A percentile compares a stretch with the other conserved stretches of the same genome.
These are phyloP conservation scores for Alternaria gansuensis DNA, from an alignment of 2,329 filamentous ascomycete species.

Conservation along the genomic window DNA sequence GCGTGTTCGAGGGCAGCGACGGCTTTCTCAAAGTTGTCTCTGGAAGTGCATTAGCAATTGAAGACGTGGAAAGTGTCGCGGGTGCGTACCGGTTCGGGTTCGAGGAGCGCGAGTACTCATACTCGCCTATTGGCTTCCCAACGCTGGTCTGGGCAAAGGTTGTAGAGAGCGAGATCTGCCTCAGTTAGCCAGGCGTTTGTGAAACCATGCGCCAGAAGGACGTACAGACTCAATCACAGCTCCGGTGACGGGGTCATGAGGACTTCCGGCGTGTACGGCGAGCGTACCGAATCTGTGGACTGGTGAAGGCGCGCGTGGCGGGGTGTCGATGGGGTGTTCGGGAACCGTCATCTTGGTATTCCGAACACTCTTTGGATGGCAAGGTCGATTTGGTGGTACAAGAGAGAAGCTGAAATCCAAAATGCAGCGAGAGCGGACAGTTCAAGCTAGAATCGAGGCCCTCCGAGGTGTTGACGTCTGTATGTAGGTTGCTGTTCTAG, in stretches of 20 bases:
- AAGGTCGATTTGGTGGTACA: not conserved
- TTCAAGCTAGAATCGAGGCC: not conserved
- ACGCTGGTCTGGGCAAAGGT: slow-evolving; percentile 93
- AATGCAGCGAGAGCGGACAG: not conserved
- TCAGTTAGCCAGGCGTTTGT: slow-evolving; percentile 17
- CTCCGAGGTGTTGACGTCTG: slow-evolving; percentile 22
- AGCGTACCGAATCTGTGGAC: slow-evolving; percentile 87
- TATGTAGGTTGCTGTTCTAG: slow-evolving; percentile 26
- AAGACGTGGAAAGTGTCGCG: not conserved
- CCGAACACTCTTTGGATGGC: not conserved
- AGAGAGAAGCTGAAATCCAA: not conserved
- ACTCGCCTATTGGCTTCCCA: slow-evolving; percentile 84
- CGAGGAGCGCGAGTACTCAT: slow-evolving; percentile 91
- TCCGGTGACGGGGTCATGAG: slow-evolving; percentile 88
- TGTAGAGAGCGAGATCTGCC: slow-evolving; percentile 87
- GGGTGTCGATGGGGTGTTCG: slow-evolving; percentile 72
- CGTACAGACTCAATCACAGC: slow-evolving; percentile 87
- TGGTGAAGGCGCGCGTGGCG: slow-evolving; percentile 75
- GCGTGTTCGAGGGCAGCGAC: slow-evolving; percentile 93
- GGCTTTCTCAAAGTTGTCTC: slow-evolving; percentile 90
- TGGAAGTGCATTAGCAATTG: slow-evolving; percentile 37
- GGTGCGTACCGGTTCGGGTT: slow-evolving; percentile 80
- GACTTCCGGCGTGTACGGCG: slow-evolving; percentile 91
- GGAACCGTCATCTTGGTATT: slow-evolving; percentile 49
- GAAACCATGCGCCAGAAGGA: slow-evolving; percentile 1